phyloP scores from a whole-genome alignment of 2,329 filamentous ascomycete genomes.

The Leptoxyphium fumago region DNA sequence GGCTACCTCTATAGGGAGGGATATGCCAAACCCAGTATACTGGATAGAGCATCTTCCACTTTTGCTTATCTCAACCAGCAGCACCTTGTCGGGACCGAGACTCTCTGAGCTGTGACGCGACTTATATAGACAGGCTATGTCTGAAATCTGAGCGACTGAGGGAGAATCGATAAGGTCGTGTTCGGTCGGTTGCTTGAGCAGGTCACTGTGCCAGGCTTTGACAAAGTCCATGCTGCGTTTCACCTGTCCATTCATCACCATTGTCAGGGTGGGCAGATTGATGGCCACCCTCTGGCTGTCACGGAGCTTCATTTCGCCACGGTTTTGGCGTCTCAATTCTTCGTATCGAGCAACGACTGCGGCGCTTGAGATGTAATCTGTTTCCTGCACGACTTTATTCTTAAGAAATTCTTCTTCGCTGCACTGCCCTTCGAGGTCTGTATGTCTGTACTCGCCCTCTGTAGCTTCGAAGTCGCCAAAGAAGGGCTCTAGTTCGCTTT shows the following conservation, averaged over 20 bases:
- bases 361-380: conserved; percentile 10
- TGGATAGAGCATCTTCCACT: background rate
- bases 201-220: conserved; percentile 27
- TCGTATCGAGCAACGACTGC: conserved; percentile 7
- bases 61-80: background rate
- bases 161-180: background rate
- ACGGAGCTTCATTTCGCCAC: conserved; percentile 4
- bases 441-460: conserved; percentile 7
- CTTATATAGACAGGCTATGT: background rate
- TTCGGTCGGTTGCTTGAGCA: conserved; percentile 10
- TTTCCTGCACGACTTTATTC: conserved; percentile 4
- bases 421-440: conserved; percentile 1
- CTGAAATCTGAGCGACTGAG: background rate
- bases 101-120: background rate
- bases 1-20: conserved; percentile 8
- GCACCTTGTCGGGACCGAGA: background rate
- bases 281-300: conserved; percentile 7
- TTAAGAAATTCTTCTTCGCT: conserved; percentile 9
- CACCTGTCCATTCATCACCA: conserved; percentile 10
- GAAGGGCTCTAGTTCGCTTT: conserved; percentile 30
- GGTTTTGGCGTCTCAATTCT: background rate
- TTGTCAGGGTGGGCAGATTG: conserved; percentile 14
- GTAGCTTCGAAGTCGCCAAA: conserved; percentile 35
- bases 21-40: background rate
- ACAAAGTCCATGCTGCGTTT: conserved; percentile 21